Evolutionary conservation across 2,329 filamentous ascomycete genomes (phyloP).

Genomic region (Arthrinium phaeospermum): DNA sequence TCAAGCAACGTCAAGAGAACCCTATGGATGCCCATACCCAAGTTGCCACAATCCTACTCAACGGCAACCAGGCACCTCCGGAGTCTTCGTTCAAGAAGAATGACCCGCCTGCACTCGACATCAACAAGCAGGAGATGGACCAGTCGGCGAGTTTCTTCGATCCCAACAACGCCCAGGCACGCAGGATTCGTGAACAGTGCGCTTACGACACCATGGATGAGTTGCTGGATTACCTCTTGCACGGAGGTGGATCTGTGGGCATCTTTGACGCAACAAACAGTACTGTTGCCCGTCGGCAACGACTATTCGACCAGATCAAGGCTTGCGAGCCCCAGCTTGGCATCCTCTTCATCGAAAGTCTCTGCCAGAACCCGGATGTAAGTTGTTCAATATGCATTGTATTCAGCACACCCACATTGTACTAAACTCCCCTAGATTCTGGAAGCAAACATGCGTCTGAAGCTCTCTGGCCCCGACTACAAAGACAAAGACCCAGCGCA

Average conservation of each 20-base stretch:
- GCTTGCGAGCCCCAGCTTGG: slow-evolving; percentile 84
- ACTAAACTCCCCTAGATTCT: slow-evolving; percentile 61
- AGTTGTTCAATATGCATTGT: slow-evolving; percentile 28
- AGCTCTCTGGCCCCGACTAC: slow-evolving; percentile 95
- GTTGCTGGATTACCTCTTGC: slow-evolving; percentile 85
- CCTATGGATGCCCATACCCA: slow-evolving; percentile 53
- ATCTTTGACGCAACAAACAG: slow-evolving; percentile 98
- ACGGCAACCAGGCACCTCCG: slow-evolving; percentile 47
- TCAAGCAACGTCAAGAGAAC: slow-evolving; percentile 40
- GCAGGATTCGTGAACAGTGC: slow-evolving; percentile 86
- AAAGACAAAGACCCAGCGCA: slow-evolving; percentile 87
- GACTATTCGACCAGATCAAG: slow-evolving; percentile 83
- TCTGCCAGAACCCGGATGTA: slow-evolving; percentile 80
- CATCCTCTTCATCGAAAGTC: slow-evolving; percentile 93
- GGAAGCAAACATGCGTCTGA: slow-evolving; percentile 96
- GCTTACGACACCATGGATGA: slow-evolving; percentile 93
- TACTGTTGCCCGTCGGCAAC: slow-evolving; percentile 82
- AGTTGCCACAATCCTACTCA: slow-evolving; percentile 63
- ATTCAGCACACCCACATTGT: background rate
- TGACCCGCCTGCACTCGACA: slow-evolving; percentile 46
- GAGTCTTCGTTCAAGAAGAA: slow-evolving; percentile 41
- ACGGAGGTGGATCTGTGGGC: slow-evolving; percentile 83
- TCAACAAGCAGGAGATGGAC: slow-evolving; percentile 62
- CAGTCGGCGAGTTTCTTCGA: slow-evolving; percentile 96
- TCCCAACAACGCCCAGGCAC: slow-evolving; percentile 81